These are phyloP conservation scores for Entomortierella beljakovae DNA, from an alignment of 192 early-diverging fungal genomes.

Conservation along the genomic window DNA sequence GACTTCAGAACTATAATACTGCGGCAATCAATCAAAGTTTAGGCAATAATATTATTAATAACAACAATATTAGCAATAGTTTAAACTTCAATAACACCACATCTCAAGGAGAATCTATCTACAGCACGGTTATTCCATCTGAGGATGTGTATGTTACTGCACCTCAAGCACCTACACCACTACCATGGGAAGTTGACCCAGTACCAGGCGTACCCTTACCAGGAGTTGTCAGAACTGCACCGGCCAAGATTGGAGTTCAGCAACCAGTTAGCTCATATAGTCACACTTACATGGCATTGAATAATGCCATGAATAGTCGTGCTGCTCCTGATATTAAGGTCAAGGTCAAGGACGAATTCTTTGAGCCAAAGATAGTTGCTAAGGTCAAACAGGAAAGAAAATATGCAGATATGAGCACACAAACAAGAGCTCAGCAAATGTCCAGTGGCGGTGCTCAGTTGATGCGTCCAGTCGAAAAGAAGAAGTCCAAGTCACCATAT, in stretches of 20 bases:
- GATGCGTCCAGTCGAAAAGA: constrained; percentile 20
- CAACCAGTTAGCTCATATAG: constrained; percentile 11
- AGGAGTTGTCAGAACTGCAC: constrained; percentile 23
- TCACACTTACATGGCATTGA: neutral
- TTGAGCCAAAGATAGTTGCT: constrained; percentile 17
- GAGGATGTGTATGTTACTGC: constrained; percentile 22
- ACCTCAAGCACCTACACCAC: neutral
- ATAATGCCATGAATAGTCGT: constrained; percentile 5
- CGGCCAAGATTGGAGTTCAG: constrained; percentile 10
- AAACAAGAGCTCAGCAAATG: constrained; percentile 39
- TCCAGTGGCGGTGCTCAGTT: constrained; percentile 33
- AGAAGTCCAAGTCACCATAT: constrained; percentile 14
- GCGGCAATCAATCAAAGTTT: constrained; percentile 4
- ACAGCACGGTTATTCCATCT: constrained; percentile 29
- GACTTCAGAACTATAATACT: constrained; percentile 13
- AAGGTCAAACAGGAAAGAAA: constrained; percentile 47
- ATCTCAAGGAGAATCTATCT: constrained; percentile 31
- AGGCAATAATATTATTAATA: neutral
- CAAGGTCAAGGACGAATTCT: constrained; percentile 31
- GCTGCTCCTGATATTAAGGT: constrained; percentile 17
- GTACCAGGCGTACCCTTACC: neutral
- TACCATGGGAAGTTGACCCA: constrained; percentile 21
- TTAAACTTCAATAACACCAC: neutral
- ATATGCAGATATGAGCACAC: constrained; percentile 46
- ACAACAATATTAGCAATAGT: neutral